Conservation (phyloP, 768 basidiomycete genomes). For the Mycena alexandri region DNA sequence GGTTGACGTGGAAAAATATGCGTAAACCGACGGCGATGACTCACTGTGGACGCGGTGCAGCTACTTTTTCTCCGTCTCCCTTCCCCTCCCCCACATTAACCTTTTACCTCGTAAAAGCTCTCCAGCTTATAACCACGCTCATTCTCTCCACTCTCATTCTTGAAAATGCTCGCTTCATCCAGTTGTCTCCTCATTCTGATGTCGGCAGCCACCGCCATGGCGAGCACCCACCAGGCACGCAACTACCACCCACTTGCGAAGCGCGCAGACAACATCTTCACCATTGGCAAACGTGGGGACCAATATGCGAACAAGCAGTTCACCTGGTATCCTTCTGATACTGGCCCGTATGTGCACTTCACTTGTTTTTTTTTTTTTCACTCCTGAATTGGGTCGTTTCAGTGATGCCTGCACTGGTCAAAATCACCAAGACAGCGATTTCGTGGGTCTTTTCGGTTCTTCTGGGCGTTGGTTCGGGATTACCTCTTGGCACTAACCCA, state of each 20-base stretch:
- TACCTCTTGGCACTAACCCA: background rate
- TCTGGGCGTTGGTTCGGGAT: background rate
- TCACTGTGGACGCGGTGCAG: no score
- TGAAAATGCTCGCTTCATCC: constrained; percentile 7
- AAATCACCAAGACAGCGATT: constrained; percentile 12
- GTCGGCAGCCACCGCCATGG: constrained; percentile 16
- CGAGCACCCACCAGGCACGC: constrained; percentile 5
- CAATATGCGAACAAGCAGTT: background rate
- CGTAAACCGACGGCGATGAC: no score
- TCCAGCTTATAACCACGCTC: constrained; percentile 1
- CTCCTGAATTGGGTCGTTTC: background rate
- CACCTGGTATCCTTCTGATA: constrained; percentile 16
- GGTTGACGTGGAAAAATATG: no score
- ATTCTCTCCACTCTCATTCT: background rate
- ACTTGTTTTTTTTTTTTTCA: background rate
- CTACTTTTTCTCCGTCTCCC: background rate
- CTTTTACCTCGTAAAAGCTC: background rate
- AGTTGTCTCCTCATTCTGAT: constrained; percentile 1
- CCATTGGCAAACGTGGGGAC: background rate
- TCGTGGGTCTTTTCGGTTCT: background rate
- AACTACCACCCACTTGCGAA: background rate
- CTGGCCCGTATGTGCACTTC: constrained; percentile 10
- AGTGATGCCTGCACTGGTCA: constrained; percentile 18
- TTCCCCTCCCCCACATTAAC: background rate
- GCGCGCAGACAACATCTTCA: background rate